A percentile compares a stretch with the other conserved stretches of the same genome.
These are phyloP conservation scores for Saccharum officinarum DNA, from an alignment of 176 grass and related monocot genomes.

Conservation along the genomic window DNA sequence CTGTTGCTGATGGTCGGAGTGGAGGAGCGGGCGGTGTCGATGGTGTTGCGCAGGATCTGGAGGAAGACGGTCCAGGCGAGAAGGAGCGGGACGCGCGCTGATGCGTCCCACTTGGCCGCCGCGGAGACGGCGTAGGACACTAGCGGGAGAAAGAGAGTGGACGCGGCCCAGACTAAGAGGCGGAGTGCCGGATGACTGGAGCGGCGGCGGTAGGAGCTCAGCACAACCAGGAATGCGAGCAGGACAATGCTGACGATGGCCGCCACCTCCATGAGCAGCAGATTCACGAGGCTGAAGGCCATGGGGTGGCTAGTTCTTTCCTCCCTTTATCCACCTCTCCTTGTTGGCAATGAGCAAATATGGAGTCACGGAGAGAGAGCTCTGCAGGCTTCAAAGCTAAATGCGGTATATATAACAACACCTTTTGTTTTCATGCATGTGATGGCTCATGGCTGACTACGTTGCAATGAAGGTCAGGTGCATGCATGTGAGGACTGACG, in stretches of 20 bases:
- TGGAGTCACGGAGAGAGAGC: neutral
- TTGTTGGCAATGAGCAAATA: neutral
- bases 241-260: constrained; percentile 46
- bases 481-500: neutral
- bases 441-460: neutral
- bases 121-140: constrained; percentile 52
- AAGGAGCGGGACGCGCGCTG: constrained; percentile 41
- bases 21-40: constrained; percentile 41
- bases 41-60: constrained; percentile 57
- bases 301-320: constrained; percentile 1
- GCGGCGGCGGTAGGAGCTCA: constrained; percentile 44
- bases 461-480: constrained; percentile 14
- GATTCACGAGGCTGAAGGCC: constrained; percentile 37
- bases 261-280: constrained; percentile 53
- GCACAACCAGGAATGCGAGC: constrained; percentile 40
- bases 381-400: neutral
- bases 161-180: constrained; percentile 50
- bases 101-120: constrained; percentile 18
- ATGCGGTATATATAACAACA: neutral
- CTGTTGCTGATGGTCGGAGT: constrained; percentile 24
- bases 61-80: constrained; percentile 57
- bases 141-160: constrained; percentile 54
- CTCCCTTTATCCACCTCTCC: no score
- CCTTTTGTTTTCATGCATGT: neutral
- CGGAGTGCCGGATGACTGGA: constrained; percentile 49